Evolutionary conservation across 768 basidiomycete species (phyloP).

Genomic region (Trametes meyenii): DNA sequence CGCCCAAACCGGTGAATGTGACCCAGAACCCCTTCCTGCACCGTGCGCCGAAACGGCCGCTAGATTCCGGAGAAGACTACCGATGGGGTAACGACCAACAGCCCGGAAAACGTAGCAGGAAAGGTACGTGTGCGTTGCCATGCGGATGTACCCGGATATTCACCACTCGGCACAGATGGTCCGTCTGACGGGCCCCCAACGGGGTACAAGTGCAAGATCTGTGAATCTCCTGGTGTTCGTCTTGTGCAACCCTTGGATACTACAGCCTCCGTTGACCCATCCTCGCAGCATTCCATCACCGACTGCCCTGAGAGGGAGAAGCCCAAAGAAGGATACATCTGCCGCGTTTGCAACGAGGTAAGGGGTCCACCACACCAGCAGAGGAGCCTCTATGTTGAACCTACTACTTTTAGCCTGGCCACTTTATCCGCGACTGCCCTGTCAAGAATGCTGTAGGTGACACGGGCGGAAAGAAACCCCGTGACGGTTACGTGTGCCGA

Average conservation of each 20-base stretch:
- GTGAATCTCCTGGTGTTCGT: slow-evolving; percentile 72
- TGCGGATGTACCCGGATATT: too few relatives aligned
- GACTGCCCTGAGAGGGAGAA: slow-evolving; percentile 74
- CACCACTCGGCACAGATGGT: slow-evolving; percentile 25
- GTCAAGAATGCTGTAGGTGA: slow-evolving; percentile 76
- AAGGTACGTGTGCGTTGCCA: slow-evolving; percentile 44
- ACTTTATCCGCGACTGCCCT: slow-evolving; percentile 90
- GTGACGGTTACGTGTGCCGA: slow-evolving; percentile 85
- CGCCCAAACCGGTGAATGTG: slow-evolving; percentile 57
- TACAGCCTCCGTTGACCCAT: not conserved
- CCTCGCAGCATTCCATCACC: slow-evolving; percentile 68
- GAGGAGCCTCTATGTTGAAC: not conserved
- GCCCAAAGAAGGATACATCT: slow-evolving; percentile 85
- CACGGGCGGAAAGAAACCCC: slow-evolving; percentile 82
- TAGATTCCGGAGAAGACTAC: slow-evolving; percentile 54
- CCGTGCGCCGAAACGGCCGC: slow-evolving; percentile 54
- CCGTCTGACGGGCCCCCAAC: slow-evolving; percentile 61
- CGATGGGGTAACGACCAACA: slow-evolving; percentile 68
- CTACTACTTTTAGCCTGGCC: slow-evolving; percentile 58
- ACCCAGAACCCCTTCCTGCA: slow-evolving; percentile 70
- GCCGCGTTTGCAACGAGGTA: slow-evolving; percentile 81
- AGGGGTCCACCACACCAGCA: slow-evolving; percentile 21
- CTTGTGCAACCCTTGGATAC: not conserved
- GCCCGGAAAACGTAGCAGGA: slow-evolving; percentile 57
- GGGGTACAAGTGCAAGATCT: slow-evolving; percentile 78